Evolutionary conservation across 345 rosid genomes (phyloP), one percentile per base, ranked within the genome.

Genomic region (Aquilaria sinensis): DNA sequence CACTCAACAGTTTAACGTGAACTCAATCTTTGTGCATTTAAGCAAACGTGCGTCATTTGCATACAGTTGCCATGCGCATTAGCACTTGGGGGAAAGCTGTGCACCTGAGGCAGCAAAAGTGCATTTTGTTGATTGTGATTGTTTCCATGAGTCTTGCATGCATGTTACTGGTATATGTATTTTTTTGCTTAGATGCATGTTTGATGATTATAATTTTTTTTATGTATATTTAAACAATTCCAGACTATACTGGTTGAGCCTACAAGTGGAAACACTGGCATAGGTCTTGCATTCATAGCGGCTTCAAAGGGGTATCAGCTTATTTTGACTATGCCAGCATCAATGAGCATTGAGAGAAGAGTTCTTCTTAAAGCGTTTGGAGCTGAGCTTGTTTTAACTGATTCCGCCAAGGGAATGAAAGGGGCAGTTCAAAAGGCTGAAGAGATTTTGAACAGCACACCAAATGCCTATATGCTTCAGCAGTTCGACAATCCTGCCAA

Each of bases 201-300:
- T 37, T 37, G 43, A 37, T 37, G 43, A 37, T 37, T 4, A 37
- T 37, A 4, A 8, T 37, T 1, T 1, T 37, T 37, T 37, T 37
- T 4, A 5, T 37, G 43, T 37, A 8, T 37, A 37, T 37, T 47
- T 68, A 54, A 52, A 47, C 10, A 53, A 65, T 15, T 55, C 31
- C 53, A 89, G 97, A 87, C 84, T 65, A 70, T 87, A 66, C 88
- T 93, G 45, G 80, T 90, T 65, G 98, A 93, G 77, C 88, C 91
- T 62, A 93, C 97, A 0, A 84, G 96, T 74, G 97, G 98, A 65
- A 87, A 93, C 75, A 93, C 98, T 9, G 97, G 97, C 72, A 92
- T 92, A 32, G 98, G 92, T 64, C 76, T 92, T 55, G 96, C 98
- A 49, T 80, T 83, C 58, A 80, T 90, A 15, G 96, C 96, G 67